Percentiles rank a stretch among this genome's conserved stretches.
phyloP scores from a whole-genome alignment of 805 yeast species.

The Helenozyma rhizophorensis region DNA sequence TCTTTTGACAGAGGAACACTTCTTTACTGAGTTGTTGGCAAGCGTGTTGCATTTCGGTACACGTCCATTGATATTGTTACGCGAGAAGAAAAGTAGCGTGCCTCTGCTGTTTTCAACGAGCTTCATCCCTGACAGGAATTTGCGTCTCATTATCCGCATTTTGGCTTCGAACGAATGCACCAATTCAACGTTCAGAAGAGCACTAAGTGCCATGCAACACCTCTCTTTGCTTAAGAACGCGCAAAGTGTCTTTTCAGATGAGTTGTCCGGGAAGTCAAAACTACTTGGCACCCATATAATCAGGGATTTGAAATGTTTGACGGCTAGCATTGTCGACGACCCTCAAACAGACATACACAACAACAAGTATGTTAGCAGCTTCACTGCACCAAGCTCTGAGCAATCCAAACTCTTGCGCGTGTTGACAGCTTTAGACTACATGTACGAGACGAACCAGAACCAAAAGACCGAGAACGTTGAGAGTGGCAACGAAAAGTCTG shows the following conservation, averaged over 20 bases:
- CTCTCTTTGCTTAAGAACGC: conserved; percentile 59
- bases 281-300: conserved; percentile 52
- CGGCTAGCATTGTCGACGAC: conserved; percentile 16
- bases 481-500: conserved; percentile 19
- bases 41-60: conserved; percentile 74
- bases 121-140: conserved; percentile 54
- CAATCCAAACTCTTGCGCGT: conserved; percentile 86
- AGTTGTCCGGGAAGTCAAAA: conserved; percentile 62
- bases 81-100: conserved; percentile 10
- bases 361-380: conserved; percentile 54
- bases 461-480: conserved; percentile 19
- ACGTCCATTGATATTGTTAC: conserved; percentile 57
- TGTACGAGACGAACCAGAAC: conserved; percentile 50
- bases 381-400: conserved; percentile 76
- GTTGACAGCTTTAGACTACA: conserved; percentile 81
- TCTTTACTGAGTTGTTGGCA: conserved; percentile 72
- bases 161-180: conserved; percentile 81
- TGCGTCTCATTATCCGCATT: conserved; percentile 60
- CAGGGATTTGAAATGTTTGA: conserved; percentile 48
- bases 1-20: conserved; percentile 66
- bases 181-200: conserved; percentile 78
- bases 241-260: conserved; percentile 59
- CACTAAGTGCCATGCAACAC: conserved; percentile 76
- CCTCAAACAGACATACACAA: conserved; percentile 31
- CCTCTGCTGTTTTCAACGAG: conserved; percentile 41